Evolutionary conservation across 805 yeast species (phyloP), one percentile per base, ranked within the genome.

Genomic region (Zygoascus bituminiphila): DNA sequence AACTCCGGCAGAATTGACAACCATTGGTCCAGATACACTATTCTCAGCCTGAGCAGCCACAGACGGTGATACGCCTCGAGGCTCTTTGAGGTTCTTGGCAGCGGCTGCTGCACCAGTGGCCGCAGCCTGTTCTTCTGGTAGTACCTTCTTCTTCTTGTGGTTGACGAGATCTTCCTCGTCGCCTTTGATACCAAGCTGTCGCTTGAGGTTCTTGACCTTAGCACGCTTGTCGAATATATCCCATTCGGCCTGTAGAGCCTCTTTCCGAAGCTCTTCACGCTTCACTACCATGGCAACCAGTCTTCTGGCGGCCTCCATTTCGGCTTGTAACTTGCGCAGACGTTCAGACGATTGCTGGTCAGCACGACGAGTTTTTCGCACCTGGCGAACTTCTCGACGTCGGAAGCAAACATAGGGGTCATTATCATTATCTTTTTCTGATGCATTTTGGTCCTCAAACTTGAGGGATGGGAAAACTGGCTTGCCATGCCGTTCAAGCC

Each of bases 321-420:
- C 95, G 51, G 75, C 75, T 53, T 84, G 86, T 26, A 93, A 70
- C 49, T 77, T 63, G 20, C 93, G 75, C 44, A 93, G 71, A 54
- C 89, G 78, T 64, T 89, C 97, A 12, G 88, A 82, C 56, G 93
- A 88, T 57, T 88, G 85, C 29, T 85, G 77, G 68, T 93, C 98
- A 0, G 96, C 86, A 54, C 98, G 79, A 65, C 98, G 79, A 0
- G 98, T 93, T 65, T 93, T 93, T 65, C 98, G 83, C 25, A 94
- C 93, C 62, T 86, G 97, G 55, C 98, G 79, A 55, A 88, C 83
- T 61, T 89, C 98, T 65, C 98, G 83, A 56, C 96, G 81, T 60
- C 98, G 78, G 72, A 93, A 93, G 69, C 97, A 88, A 37, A 88
- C 83, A 65, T 93, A 93, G 1, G 98, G 98, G 64, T 93, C 97